Conservation (phyloP, 2,329 filamentous ascomycete species). For the Fusarium nygamai region DNA sequence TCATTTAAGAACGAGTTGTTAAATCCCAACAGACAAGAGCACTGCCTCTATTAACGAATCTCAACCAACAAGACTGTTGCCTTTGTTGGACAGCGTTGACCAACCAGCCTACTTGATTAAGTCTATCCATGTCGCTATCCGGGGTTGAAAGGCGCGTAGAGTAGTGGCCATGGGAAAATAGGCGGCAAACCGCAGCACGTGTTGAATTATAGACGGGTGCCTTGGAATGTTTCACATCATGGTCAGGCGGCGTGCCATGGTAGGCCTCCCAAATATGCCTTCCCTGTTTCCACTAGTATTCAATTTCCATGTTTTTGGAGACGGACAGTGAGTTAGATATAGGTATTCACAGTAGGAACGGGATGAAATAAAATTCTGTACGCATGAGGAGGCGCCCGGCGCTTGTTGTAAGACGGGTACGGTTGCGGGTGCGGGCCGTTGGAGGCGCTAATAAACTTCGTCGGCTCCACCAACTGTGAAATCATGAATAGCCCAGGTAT, state of each 20-base stretch:
- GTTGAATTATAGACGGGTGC: neutral
- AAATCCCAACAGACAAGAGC: neutral
- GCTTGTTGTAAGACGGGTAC: neutral
- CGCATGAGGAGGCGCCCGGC: neutral
- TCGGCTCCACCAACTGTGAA: neutral
- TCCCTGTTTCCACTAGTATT: neutral
- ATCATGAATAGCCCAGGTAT: neutral
- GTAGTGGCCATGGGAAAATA: neutral
- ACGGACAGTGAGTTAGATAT: no score
- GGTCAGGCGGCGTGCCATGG: neutral
- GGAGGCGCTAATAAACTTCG: slow-evolving; percentile 23
- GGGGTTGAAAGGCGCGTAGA: slow-evolving; percentile 18
- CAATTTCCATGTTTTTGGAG: neutral
- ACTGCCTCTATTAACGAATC: slow-evolving; percentile 9
- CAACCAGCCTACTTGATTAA: neutral
- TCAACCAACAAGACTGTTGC: slow-evolving; percentile 2
- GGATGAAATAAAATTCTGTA: no score
- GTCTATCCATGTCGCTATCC: neutral
- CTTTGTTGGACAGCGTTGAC: neutral
- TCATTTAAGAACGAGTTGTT: neutral
- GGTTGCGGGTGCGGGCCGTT: slow-evolving; percentile 32
- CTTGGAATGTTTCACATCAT: neutral
- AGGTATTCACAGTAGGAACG: neutral
- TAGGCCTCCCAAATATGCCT: neutral
- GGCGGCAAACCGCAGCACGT: slow-evolving; percentile 18